These are phyloP conservation scores for Penstemon barbatus DNA, from an alignment of 257 asterid genomes.

Conservation along the genomic window DNA sequence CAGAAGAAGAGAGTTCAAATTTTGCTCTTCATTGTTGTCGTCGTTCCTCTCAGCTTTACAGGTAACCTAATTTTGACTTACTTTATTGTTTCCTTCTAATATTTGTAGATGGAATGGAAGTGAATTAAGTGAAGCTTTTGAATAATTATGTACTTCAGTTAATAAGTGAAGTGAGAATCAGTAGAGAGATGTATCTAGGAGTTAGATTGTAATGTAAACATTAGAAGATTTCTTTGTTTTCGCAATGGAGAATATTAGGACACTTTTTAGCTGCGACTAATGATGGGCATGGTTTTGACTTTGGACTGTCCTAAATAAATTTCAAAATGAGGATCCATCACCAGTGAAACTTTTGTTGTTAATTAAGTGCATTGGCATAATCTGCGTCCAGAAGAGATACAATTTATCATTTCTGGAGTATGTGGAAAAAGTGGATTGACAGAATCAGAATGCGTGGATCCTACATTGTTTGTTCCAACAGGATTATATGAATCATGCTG, in stretches of 20 bases:
- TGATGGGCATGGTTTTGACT: no score
- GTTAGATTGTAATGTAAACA: background rate
- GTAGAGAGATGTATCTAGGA: constrained; percentile 6
- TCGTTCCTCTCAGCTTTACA: constrained; percentile 63
- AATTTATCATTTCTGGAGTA: background rate
- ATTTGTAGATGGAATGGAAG: background rate
- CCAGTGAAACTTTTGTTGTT: no score
- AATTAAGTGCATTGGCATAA: no score
- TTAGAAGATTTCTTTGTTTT: no score
- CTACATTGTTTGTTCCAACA: background rate
- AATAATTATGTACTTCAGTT: background rate
- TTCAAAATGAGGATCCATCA: no score
- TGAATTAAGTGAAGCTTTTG: constrained; percentile 12
- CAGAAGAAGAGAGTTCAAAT: constrained; percentile 69
- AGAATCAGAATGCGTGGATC: background rate
- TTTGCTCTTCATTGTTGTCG: constrained; percentile 57
- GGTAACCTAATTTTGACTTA: constrained; percentile 41
- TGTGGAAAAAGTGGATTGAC: no score
- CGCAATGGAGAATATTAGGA: no score
- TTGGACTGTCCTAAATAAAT: no score
- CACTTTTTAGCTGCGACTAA: no score
- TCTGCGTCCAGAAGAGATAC: background rate
- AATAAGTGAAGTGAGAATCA: background rate
- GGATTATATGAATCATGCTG: background rate
- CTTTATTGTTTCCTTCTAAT: background rate